Base-by-base conservation (phyloP, 2,329 filamentous ascomycete genomes). In the Whalleya microplaca region DNA sequence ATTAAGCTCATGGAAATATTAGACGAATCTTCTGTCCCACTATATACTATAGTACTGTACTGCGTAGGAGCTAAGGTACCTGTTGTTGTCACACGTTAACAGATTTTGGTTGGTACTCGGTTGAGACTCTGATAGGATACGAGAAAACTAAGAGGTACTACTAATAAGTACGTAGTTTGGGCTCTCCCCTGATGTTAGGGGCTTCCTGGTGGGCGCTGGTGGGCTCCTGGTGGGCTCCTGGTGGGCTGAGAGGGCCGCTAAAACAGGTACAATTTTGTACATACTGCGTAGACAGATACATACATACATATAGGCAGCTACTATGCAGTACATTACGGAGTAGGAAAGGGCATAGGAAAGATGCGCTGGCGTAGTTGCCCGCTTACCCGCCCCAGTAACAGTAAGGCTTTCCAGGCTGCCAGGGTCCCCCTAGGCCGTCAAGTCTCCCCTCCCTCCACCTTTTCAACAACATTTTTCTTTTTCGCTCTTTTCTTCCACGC, bases 391-490 rank as follows among this genome's bases (percentile, higher is more conserved):
- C 60, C 58, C 60, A 60, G 59, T 59, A 62, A 51, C 56, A 55
- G 55, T 57, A 64, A 58, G 61, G 56, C 59, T 64, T 62, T 53
- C 56, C 55, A 47, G 56, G 53, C 50, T 54, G 53, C 51, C 47
- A 57, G 58, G 59, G 56, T 56, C 56, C 55, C 53, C 19, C 41
- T 52, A 27, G 23, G 23, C 23, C 4, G 23, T 9, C 23, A 27
- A 27, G 23, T 27, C 23, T 27, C 23, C 23, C 23, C 23, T 27
- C 23, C 23, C 23, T 27, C 23, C 23, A 27, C 23, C 23, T 27
- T n/a, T 27, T 27, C 23, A 27, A 27, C 23, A 27, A 27, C 23
- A 4, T 45, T 45, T 27, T 45, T 21, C 21, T 27, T 21, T n/a
- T 27, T 23, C 43, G 7, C 7, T 16, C 20, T 4, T 16, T 45